These are phyloP conservation scores for Aspergillus sojae DNA, from an alignment of 2,329 filamentous ascomycete species.

Conservation along the genomic window DNA sequence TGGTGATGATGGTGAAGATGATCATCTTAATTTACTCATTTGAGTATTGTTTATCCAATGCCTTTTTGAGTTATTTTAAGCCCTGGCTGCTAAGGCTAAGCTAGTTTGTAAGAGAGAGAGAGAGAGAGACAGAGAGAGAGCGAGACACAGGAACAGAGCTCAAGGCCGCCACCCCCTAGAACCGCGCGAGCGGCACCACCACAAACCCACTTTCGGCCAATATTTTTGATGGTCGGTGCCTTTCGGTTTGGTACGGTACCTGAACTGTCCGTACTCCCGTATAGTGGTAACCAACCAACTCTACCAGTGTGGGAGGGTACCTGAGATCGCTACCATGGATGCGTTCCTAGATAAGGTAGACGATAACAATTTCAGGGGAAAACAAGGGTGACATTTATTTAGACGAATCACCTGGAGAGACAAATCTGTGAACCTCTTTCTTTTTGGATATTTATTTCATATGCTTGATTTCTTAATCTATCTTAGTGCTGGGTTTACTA, in stretches of 20 bases:
- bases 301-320: background rate
- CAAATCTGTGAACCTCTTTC: background rate
- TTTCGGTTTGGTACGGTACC: conserved; percentile 21
- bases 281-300: conserved; percentile 2
- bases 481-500: background rate
- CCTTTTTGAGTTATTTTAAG: conserved; percentile 13
- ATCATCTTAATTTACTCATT: background rate
- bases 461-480: background rate
- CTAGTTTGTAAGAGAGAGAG: conserved; percentile 6
- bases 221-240: conserved; percentile 19
- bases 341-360: background rate
- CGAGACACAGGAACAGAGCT: background rate
- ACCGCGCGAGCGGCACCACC: conserved; percentile 30
- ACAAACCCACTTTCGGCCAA: conserved; percentile 18
- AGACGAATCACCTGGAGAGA: background rate
- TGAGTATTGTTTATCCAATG: background rate
- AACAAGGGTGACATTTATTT: background rate
- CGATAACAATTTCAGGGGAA: background rate
- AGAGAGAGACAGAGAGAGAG: background rate
- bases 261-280: conserved; percentile 12
- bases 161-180: conserved; percentile 38
- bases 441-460: background rate
- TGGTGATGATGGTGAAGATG: background rate
- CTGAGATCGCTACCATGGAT: background rate
- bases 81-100: background rate